Evolutionary conservation across 106 monocot species (phyloP).

Genomic region (Cymbidium sinense): DNA sequence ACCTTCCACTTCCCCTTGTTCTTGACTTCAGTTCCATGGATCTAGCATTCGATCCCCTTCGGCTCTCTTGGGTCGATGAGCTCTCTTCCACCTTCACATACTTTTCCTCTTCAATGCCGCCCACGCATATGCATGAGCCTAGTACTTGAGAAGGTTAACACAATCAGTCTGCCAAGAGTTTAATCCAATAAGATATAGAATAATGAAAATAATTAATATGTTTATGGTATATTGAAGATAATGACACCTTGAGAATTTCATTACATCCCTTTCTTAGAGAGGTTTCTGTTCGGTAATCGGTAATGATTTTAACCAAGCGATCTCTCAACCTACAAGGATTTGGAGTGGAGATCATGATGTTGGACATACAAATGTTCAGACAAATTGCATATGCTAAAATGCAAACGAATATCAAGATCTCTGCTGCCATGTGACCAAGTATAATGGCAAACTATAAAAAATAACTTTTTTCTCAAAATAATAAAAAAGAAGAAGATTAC

Average conservation of each 20-base stretch:
- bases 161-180: conserved; percentile 57
- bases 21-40: conserved; percentile 53
- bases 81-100: conserved; percentile 20
- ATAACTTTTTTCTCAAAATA: too few species aligned
- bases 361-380: background rate
- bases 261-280: conserved; percentile 93
- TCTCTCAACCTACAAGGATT: conserved; percentile 67
- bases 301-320: conserved; percentile 92
- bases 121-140: conserved; percentile 71
- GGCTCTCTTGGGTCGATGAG: conserved; percentile 5
- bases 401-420: too few species aligned
- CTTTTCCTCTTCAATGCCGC: conserved; percentile 49
- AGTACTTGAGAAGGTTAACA: conserved; percentile 87
- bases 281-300: conserved; percentile 95
- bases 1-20: conserved; percentile 71
- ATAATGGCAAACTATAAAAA: too few species aligned
- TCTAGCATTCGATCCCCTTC: conserved; percentile 9
- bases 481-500: too few species aligned
- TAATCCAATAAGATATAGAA: background rate
- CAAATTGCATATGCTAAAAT: too few species aligned
- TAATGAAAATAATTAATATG: background rate
- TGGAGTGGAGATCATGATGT: background rate
- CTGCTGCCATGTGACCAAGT: too few species aligned
- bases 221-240: background rate
- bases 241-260: conserved; percentile 81